A percentile compares a stretch with the other conserved stretches of the same genome.
Evolutionary conservation across 2,329 filamentous ascomycete species (phyloP).

Genomic region (Endothia cerciana): DNA sequence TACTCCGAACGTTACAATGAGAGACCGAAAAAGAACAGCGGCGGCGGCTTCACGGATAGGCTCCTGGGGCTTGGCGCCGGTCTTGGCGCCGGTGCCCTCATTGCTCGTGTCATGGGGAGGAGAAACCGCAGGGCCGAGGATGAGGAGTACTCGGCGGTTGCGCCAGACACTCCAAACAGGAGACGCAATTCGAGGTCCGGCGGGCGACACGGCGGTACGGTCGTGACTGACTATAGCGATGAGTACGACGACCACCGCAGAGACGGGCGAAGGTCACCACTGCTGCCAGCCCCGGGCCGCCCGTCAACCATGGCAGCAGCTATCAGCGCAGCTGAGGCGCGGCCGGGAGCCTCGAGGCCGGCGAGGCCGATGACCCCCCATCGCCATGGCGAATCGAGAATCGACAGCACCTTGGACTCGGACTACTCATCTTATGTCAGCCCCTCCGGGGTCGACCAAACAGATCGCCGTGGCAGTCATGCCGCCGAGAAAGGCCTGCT

Average conservation of each 20-base stretch:
- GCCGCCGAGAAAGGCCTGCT: slow-evolving; percentile 61
- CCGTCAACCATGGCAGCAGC: slow-evolving; percentile 50
- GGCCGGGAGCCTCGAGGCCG: slow-evolving; percentile 37
- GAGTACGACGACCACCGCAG: slow-evolving; percentile 44
- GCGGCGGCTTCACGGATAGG: slow-evolving; percentile 63
- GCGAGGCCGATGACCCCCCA: slow-evolving; percentile 51
- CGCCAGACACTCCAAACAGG: slow-evolving; percentile 62
- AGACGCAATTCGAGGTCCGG: slow-evolving; percentile 42
- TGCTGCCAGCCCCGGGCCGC: slow-evolving; percentile 52
- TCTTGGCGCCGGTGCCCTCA: slow-evolving; percentile 65
- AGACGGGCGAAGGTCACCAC: slow-evolving; percentile 43
- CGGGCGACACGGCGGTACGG: slow-evolving; percentile 39
- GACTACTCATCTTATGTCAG: slow-evolving; percentile 66
- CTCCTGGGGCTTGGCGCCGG: slow-evolving; percentile 64
- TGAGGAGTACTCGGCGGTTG: slow-evolving; percentile 66
- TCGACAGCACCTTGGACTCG: slow-evolving; percentile 55
- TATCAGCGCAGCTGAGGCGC: slow-evolving; percentile 50
- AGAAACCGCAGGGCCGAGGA: slow-evolving; percentile 53
- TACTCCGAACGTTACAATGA: slow-evolving; percentile 69
- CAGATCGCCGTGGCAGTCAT: slow-evolving; percentile 46
- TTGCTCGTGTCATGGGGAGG: slow-evolving; percentile 61
- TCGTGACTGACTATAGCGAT: slow-evolving; percentile 53
- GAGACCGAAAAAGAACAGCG: slow-evolving; percentile 43
- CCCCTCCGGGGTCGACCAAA: slow-evolving; percentile 59
- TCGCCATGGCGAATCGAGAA: slow-evolving; percentile 46